Base-by-base conservation (phyloP, 768 basidiomycete species). In the Pisolithus marmoratus region DNA sequence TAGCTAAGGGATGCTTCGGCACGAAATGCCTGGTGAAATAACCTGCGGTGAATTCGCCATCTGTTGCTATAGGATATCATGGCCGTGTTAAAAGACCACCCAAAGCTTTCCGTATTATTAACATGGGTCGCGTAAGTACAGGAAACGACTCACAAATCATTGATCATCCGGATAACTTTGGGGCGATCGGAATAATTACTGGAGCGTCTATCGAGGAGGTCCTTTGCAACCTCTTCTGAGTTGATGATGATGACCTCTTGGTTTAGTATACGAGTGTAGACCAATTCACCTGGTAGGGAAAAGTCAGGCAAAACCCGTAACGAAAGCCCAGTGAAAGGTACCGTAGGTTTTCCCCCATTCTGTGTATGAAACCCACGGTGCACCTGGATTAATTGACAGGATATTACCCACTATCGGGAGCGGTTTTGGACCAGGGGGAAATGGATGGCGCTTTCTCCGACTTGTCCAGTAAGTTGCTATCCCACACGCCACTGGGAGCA, bases 401-500 rank as follows among this genome's bases (percentile, higher is more conserved):
- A 61, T 58, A n/a, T 64, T 66, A 6, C 67, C 67, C 23, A 69
- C 40, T 45, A 69, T 43, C 24, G 67, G 67, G 23, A 82, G 59
- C 22, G 76, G 76, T 49, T 67, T 72, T 1, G 82, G 82, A 20
- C 81, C 82, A 17, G 75, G 77, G n/a, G 75, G 77, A 20, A 80
- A 67, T 0, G 66, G 62, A 45, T 38, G 9, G 2, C 24, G 50
- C 44, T 38, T 52, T 43, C 53, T 54, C 43, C 41, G 49, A 6
- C 26, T 31, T 2, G 52, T 38, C 56, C 57, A 58, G 37, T 50
- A 42, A 12, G 38, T 41, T 14, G 45, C 22, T 19, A 63, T 15
- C 20, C 47, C 50, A 22, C 15, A 58, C 1, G 47, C 52, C 1
- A 29, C n/a, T n/a, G n/a, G 45, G 4, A 63, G 38, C 5, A 50